Evolutionary conservation across 768 basidiomycete genomes (phyloP), one percentile per base, ranked within the genome.

Genomic region (Pholiota microspora): DNA sequence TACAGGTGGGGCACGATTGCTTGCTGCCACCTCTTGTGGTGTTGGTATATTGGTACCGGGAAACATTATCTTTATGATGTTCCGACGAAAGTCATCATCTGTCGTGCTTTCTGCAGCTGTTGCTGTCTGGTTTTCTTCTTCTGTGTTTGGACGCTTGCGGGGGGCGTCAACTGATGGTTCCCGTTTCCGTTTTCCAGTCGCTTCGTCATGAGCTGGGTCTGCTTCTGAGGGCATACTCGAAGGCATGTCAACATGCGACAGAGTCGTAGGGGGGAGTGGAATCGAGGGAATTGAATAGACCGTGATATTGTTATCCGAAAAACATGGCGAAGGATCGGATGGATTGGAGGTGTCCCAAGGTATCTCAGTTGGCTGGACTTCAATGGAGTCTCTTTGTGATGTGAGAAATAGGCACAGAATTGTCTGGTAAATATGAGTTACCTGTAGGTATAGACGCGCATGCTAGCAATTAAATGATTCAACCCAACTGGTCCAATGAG

Each of bases 401-500:
- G 52, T 64, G 45, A 57, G 50, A 46, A 31, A 29, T 50, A 2
- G 50, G 29, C 16, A 36, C 13, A 29, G 36, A 15, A 25, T 15
- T 44, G 12, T 32, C 3, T 46, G 1, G 46, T 16, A 45, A 45
- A 3, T 6, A 31, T 32, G 3, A 65, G 74, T 58, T 62, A 92
- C 92, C 92, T 78, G 58, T 73, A 83, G 0, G 82, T 77, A 61
- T 85, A 90, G 29, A 76, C 70, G 8, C 92, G 78, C 79, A 87
- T 84, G 2, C 85, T 77, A 15, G 90, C 87, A 32, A 94, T 62
- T 54, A 77, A 77, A 66, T 94, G 90, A 13, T 77, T 63, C n/a
- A 88, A 67, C 28, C 90, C 92, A 10, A 76, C 76, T 2, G 94
- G 94, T 3, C 93, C 94, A 18, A 82, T 70, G 18, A 96, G 61